These are phyloP conservation scores for Solanum corneliomulleri DNA, from an alignment of 257 asterid genomes.

Conservation along the genomic window DNA sequence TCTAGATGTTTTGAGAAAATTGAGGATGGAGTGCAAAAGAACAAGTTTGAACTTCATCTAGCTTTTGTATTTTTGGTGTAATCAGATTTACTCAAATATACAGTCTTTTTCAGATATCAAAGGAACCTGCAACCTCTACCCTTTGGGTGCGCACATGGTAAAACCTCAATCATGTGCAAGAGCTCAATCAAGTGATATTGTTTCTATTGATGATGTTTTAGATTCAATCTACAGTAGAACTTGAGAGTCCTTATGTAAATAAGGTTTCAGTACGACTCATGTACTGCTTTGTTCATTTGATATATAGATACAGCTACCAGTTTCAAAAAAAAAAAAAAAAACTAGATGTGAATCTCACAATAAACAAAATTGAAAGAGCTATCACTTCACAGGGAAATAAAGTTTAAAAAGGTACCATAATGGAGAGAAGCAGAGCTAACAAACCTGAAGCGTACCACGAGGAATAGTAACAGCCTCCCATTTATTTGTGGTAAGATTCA, in stretches of 20 bases:
- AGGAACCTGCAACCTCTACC: background rate
- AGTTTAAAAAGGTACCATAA: background rate
- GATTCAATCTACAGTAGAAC: background rate
- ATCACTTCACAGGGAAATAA: background rate
- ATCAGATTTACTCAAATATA: background rate
- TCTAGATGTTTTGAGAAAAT: background rate
- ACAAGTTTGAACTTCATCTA: background rate
- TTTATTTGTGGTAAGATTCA: constrained; percentile 32
- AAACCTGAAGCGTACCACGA: constrained; percentile 99
- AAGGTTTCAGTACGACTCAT: background rate
- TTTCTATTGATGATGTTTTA: background rate
- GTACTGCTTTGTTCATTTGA: background rate
- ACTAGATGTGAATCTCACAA: background rate
- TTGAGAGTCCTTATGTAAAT: background rate
- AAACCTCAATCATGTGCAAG: background rate
- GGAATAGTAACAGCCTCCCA: constrained; percentile 87
- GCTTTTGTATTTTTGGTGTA: background rate
- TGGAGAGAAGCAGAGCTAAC: constrained; percentile 22
- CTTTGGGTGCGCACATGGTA: background rate
- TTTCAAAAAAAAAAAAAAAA: background rate
- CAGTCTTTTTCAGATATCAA: background rate
- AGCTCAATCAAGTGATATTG: background rate
- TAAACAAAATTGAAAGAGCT: background rate
- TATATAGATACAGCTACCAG: background rate
- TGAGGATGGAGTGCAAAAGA: background rate